Conservation (phyloP, 2,329 filamentous ascomycete genomes). For the Tolypocladium sp. region DNA sequence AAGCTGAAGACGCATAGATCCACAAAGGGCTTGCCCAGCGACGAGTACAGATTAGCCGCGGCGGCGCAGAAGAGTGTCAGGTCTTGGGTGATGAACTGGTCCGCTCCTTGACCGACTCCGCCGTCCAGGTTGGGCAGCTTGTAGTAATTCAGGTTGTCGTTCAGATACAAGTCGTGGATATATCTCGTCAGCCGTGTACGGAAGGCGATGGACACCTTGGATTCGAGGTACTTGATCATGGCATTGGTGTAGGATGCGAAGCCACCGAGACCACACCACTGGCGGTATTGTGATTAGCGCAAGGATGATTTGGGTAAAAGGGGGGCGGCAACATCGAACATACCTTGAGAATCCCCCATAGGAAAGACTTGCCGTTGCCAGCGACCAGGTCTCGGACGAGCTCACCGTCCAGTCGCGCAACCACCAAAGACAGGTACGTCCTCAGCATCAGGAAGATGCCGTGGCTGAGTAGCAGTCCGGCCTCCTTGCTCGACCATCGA, state of each 20-base stretch:
- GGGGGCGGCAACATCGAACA: constrained; percentile 4
- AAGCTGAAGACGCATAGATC: constrained; percentile 98
- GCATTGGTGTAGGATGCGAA: constrained; percentile 96
- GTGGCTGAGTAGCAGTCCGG: constrained; percentile 80
- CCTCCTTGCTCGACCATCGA: constrained; percentile 90
- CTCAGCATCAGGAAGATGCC: constrained; percentile 81
- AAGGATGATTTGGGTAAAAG: neutral
- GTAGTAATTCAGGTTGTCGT: constrained; percentile 92
- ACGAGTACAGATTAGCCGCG: constrained; percentile 88
- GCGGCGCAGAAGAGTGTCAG: constrained; percentile 90
- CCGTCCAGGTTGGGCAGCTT: constrained; percentile 90
- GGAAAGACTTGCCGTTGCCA: constrained; percentile 79
- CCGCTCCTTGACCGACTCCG: constrained; percentile 81
- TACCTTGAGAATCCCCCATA: constrained; percentile 78
- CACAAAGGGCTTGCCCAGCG: constrained; percentile 94
- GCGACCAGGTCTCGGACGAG: constrained; percentile 95
- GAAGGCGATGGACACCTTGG: constrained; percentile 97
- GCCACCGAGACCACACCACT: constrained; percentile 88
- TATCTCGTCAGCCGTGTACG: constrained; percentile 89
- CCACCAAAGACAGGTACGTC: constrained; percentile 88
- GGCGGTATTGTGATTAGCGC: neutral
- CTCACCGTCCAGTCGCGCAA: constrained; percentile 87
- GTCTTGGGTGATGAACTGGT: constrained; percentile 97
- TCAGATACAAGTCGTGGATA: constrained; percentile 94
- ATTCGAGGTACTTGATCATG: constrained; percentile 97